Base-by-base conservation (phyloP, 192 early-diverging fungal genomes). In the Backusella westeae region DNA sequence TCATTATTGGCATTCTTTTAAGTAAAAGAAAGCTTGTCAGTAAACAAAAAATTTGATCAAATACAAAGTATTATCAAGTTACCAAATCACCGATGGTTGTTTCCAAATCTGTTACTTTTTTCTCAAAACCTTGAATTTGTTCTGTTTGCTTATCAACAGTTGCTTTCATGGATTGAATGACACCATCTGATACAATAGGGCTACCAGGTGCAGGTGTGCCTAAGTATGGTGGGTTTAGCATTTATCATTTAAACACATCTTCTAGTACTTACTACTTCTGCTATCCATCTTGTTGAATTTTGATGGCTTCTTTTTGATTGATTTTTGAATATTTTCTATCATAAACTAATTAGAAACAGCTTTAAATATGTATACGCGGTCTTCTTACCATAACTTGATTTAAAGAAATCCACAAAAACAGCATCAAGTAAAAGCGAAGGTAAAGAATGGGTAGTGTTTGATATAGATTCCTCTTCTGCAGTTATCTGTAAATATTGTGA, bases 371-470 rank as follows among this genome's bases (percentile, higher is more conserved):
- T 26, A 68, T 69, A 78, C 0, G 44, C 19, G 79, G 23, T 59
- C 8, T 81, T 23, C 21, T 81, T 87, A 94, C 96, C 96, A 78
- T 91, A 93, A 29, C 87, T 92, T 44, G 87, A 77, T 78, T 94
- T 95, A 80, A 97, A 91, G 74, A 97, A 85, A 23, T 96, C 93
- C 15, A 93, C 91, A 86, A 97, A 97, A 10, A 88, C 79, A 67
- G 87, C 87, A 84, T 96, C 96, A 84, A 98, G 93, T 74, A 86
- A 93, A 6, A 97, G 85, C 29, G 87, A 87, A 12, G 92, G 90
- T 21, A 93, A 79, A 41, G 82, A 84, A 39, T 89, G 86, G 1
- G 63, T 75, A 17, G 39, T 67, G 26, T 56, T 65, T 29, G 77
- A 73, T 32, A 77, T 41, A 6, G 85, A 85, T 34, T 88, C 90